Conservation (phyloP, 169 alveolate genomes). For the Perkinsus olseni region DNA sequence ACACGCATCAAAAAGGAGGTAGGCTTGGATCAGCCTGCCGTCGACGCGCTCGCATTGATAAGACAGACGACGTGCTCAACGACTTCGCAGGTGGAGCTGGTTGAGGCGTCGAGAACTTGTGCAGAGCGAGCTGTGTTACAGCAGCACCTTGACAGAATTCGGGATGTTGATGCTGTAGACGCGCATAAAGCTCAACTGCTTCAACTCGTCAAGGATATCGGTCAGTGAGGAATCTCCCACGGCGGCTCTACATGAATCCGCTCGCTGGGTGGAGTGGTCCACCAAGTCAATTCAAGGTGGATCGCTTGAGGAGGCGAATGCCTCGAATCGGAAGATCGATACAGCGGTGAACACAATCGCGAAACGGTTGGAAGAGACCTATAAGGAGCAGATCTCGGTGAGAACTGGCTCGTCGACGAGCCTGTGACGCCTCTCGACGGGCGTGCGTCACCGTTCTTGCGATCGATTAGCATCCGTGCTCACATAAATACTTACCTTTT, state of each 20-base stretch:
- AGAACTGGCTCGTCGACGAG: background rate
- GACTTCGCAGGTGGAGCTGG: background rate
- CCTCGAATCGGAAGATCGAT: background rate
- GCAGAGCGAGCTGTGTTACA: background rate
- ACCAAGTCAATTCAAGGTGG: background rate
- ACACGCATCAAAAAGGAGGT: background rate
- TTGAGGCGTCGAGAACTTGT: background rate
- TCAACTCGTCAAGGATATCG: background rate
- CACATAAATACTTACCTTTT: no score
- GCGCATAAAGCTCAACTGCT: background rate
- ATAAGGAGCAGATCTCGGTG: background rate
- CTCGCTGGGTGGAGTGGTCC: no score
- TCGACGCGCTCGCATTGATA: background rate
- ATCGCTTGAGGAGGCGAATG: background rate
- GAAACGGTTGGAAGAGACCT: background rate
- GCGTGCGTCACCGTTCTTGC: no score
- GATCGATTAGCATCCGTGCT: no score
- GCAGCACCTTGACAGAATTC: background rate
- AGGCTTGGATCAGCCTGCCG: background rate
- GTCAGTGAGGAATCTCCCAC: no score
- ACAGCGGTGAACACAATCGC: background rate
- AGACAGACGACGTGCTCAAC: background rate
- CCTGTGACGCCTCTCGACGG: background rate
- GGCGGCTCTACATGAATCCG: no score
- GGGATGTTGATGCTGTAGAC: background rate